Evolutionary conservation across 1,284 basidiomycete genomes (phyloP), one percentile per base, ranked within the genome.

Genomic region (Ceratobasidium sp.): DNA sequence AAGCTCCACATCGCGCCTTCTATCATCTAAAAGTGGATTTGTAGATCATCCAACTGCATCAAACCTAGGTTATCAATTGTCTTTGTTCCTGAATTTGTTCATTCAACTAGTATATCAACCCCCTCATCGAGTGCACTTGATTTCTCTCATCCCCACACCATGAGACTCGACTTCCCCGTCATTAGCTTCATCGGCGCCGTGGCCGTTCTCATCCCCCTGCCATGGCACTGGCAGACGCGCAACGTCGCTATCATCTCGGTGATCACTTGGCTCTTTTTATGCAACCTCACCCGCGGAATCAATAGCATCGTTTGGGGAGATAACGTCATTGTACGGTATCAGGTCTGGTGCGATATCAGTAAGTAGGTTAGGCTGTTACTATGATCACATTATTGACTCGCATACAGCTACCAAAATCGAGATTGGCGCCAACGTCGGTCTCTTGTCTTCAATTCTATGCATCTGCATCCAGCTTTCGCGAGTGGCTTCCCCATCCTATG

Each of bases 211-310:
- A 73, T 79, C 1, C 77, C 78, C 0, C 25, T 77, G 0, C 73
- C 76, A 20, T 77, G 77, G 72, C 80, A 81, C 56, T 77, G 82
- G 75, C 80, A 84, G 70, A 82, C 86, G 1, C 80, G 83, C 70
- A 89, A 87, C 73, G 78, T 85, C 17, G 82, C 85, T 5, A 80
- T 81, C 13, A 76, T 87, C 8, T 81, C 84, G 60, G 76, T 85
- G 56, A 82, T 89, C 56, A 73, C 80, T 1, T 91, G 88, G 88
- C 80, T 87, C 2, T 77, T 84, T 20, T 70, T 84, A 2, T 78
- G 77, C 31, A 86, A 86, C 73, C 22, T 90, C 13, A 80, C 84
- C 27, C 81, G 80, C 69, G 82, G 80, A 20, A 76, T 89, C 72
- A 87, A 91, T 74, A 78, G 84, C 6, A 71, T 79, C 31, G 65